Evolutionary conservation across 2,329 filamentous ascomycete genomes (phyloP).

Genomic region (Ceratocystis diversiconidia): DNA sequence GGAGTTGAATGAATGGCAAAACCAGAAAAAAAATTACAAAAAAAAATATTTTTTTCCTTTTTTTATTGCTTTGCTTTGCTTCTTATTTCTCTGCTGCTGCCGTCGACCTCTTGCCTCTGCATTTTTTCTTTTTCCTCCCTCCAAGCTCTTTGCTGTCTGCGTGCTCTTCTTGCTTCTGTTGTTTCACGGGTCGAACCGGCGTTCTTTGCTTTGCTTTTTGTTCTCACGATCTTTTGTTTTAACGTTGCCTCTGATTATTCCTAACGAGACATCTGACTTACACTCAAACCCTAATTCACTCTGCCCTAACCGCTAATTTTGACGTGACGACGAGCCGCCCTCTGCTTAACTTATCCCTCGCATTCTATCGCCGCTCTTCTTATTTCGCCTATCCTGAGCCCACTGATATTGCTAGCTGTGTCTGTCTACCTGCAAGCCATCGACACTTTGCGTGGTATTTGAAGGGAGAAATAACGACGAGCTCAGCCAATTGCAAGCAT

Average conservation of each 20-base stretch:
- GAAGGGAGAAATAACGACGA: no score
- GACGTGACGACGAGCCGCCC: no score
- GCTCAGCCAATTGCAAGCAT: no score
- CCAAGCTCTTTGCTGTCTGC: neutral
- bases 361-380: neutral
- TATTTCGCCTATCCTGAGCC: no score
- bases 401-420: no score
- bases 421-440: no score
- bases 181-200: neutral
- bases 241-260: neutral
- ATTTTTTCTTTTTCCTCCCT: neutral
- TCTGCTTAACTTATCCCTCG: neutral
- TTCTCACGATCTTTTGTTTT: neutral
- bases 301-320: neutral
- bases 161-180: neutral
- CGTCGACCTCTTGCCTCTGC: neutral
- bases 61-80: neutral
- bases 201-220: conserved; percentile 13
- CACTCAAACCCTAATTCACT: neutral
- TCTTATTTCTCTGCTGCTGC: neutral
- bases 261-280: neutral
- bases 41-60: neutral
- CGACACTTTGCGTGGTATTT: no score
- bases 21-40: neutral
- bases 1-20: neutral